Evolutionary conservation across 345 rosid genomes (phyloP), one percentile per base, ranked within the genome.

Genomic region (Passiflora organensis): DNA sequence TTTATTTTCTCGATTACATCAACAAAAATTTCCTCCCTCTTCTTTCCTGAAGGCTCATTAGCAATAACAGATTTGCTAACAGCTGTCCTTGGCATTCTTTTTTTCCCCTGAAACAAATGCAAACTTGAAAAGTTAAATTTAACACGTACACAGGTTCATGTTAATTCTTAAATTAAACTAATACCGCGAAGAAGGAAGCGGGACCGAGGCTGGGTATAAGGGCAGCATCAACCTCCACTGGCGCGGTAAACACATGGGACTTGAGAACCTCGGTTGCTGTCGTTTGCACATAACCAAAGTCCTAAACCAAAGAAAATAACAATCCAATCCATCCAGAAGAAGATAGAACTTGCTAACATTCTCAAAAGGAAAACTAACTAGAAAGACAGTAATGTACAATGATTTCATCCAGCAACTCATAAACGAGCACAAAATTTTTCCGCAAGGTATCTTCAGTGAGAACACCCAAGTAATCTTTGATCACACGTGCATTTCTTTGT

Each of bases 21-120:
- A 65, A 89, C 97, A 71, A 89, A 94, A 28, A 89, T 89, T 76
- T 94, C 97, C 78, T 94, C 99, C 74, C 97, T 86, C 76, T 78
- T 94, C 74, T 87, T 80, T 63, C 95, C 97, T n/a, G 84, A 89
- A 55, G 95, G 90, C 48, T 94, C 99, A 85, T 85, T 94, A 48
- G 97, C 97, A 19, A 94, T 90, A 70, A 86, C 91, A 39, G 99
- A 94, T 63, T 89, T 89, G n/a, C 97, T 94, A 44, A 94, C 96
- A 36, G 99, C 99, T 17, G 88, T 87, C 54, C 97, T 96, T 24
- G 99, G 99, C 97, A 94, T 86, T 73, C 95, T 74, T 78, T 89
- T 89, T 62, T 72, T 71, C 60, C 99, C 96, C 82, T 94, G 95
- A 96, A 89, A 83, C 73, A 79, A 51, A 34, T 60, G 56, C 44